A percentile compares a stretch with the other conserved stretches of the same genome.
These are phyloP conservation scores for Daldinia loculata DNA, from an alignment of 495 filamentous ascomycete genomes.

Conservation along the genomic window DNA sequence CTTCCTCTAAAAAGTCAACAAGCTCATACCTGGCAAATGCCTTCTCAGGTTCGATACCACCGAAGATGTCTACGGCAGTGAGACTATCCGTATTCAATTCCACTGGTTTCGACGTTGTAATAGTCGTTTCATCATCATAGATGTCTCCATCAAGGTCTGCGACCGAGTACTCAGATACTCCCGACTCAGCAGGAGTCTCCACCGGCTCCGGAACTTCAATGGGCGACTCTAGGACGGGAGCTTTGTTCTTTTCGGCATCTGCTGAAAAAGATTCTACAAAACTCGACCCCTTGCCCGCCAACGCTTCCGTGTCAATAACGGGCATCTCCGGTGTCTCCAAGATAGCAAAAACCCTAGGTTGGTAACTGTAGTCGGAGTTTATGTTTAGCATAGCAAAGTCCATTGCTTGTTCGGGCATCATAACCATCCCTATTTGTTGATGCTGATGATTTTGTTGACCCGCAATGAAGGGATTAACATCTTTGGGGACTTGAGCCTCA, in stretches of 20 bases:
- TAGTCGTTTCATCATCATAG: slow-evolving; percentile 56
- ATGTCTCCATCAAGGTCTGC: slow-evolving; percentile 42
- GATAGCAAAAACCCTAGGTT: slow-evolving; percentile 83
- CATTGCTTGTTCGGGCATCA: slow-evolving; percentile 77
- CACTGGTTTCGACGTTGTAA: slow-evolving; percentile 31
- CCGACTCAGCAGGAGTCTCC: slow-evolving; percentile 51
- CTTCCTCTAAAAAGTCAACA: slow-evolving; percentile 60
- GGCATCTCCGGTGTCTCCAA: slow-evolving; percentile 76
- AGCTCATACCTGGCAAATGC: slow-evolving; percentile 65
- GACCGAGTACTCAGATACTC: slow-evolving; percentile 53
- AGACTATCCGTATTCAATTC: slow-evolving; percentile 49
- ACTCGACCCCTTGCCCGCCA: slow-evolving; percentile 72
- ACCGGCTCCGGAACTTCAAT: slow-evolving; percentile 45
- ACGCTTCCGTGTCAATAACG: slow-evolving; percentile 65
- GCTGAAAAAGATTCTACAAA: slow-evolving; percentile 51
- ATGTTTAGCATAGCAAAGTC: slow-evolving; percentile 71
- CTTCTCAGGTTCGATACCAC: slow-evolving; percentile 67
- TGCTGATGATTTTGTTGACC: slow-evolving; percentile 59
- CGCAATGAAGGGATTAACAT: slow-evolving; percentile 66
- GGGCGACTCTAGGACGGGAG: slow-evolving; percentile 56
- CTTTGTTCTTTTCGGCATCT: slow-evolving; percentile 62
- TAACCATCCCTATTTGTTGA: slow-evolving; percentile 73
- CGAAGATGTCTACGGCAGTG: slow-evolving; percentile 58
- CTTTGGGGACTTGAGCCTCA: slow-evolving; percentile 65
- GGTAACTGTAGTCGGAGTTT: slow-evolving; percentile 65